phyloP scores from a whole-genome alignment of 2,329 filamentous ascomycete genomes.

The Curvularia spicifera region DNA sequence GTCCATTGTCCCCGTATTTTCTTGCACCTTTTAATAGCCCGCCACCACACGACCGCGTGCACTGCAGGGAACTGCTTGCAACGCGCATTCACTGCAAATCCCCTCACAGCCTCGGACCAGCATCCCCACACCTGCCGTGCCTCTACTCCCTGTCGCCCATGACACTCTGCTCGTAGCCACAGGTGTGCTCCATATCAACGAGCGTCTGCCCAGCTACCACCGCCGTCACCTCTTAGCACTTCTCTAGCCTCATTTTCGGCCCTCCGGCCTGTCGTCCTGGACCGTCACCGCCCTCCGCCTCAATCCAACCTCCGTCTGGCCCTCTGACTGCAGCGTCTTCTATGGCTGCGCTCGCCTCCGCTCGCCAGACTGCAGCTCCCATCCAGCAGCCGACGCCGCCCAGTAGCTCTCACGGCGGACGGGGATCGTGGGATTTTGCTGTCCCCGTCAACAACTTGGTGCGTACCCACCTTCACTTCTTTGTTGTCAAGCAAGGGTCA shows the following conservation, averaged over 20 bases:
- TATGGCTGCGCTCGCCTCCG: slow-evolving; percentile 46
- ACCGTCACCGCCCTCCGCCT: slow-evolving; percentile 3
- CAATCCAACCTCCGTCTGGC: not conserved
- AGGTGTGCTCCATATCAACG: slow-evolving; percentile 17
- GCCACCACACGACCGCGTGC: slow-evolving; percentile 18
- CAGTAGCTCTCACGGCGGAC: slow-evolving; percentile 49
- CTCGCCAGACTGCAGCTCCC: slow-evolving; percentile 37
- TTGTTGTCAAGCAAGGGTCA: slow-evolving; percentile 17
- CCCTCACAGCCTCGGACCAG: slow-evolving; percentile 27
- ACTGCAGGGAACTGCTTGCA: slow-evolving; percentile 36
- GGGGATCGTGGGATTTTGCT: slow-evolving; percentile 49
- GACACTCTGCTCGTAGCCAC: slow-evolving; percentile 20
- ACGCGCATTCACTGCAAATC: slow-evolving; percentile 35
- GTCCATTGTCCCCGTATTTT: slow-evolving; percentile 10
- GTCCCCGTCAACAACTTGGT: slow-evolving; percentile 48
- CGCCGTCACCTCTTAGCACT: not conserved
- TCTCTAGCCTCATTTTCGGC: not conserved
- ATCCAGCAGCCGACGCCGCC: slow-evolving; percentile 49
- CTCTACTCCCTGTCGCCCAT: slow-evolving; percentile 19
- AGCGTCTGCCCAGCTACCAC: slow-evolving; percentile 2
- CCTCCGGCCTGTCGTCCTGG: not conserved
- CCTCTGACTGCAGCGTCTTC: slow-evolving; percentile 14
- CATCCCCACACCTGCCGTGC: slow-evolving; percentile 26
- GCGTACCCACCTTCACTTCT: slow-evolving; percentile 25
- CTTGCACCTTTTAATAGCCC: slow-evolving; percentile 27